These are phyloP conservation scores for Pisolithus orientalis DNA, from an alignment of 768 basidiomycete species.

Conservation along the genomic window DNA sequence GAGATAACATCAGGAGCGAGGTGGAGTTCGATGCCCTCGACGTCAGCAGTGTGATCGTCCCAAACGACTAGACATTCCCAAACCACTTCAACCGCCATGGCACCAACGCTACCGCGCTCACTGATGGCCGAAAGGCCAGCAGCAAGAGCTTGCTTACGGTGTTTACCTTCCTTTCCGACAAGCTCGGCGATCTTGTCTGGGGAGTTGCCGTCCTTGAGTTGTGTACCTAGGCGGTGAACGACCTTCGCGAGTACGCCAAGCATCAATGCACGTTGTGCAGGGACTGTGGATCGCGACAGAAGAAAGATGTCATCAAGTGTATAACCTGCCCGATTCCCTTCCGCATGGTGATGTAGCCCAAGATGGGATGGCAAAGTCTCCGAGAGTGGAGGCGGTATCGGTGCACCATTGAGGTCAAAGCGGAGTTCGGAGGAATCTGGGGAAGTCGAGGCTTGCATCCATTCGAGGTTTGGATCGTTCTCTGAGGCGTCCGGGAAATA, in stretches of 20 bases:
- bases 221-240: slow-evolving; percentile 28
- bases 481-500: slow-evolving; percentile 72
- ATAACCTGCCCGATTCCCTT: slow-evolving; percentile 73
- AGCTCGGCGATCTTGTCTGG: slow-evolving; percentile 7
- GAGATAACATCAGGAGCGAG: slow-evolving; percentile 10
- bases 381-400: slow-evolving; percentile 52
- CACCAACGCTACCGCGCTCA: slow-evolving; percentile 64
- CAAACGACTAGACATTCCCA: slow-evolving; percentile 74
- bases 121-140: slow-evolving; percentile 60
- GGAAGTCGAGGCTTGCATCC: slow-evolving; percentile 47
- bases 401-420: slow-evolving; percentile 74
- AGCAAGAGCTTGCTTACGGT: slow-evolving; percentile 59
- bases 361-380: slow-evolving; percentile 70
- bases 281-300: slow-evolving; percentile 73
- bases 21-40: slow-evolving; percentile 41
- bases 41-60: slow-evolving; percentile 30
- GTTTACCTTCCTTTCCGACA: slow-evolving; percentile 29
- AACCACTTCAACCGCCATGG: slow-evolving; percentile 60
- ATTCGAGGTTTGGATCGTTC: slow-evolving; percentile 70
- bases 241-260: slow-evolving; percentile 64
- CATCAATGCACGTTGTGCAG: slow-evolving; percentile 30
- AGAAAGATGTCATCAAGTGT: slow-evolving; percentile 82
- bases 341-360: slow-evolving; percentile 88
- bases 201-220: slow-evolving; percentile 1
- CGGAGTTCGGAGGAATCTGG: slow-evolving; percentile 32